Evolutionary conservation across 2,329 filamentous ascomycete species (phyloP), one percentile per base, ranked within the genome.

Genomic region (Onygenales sp.): DNA sequence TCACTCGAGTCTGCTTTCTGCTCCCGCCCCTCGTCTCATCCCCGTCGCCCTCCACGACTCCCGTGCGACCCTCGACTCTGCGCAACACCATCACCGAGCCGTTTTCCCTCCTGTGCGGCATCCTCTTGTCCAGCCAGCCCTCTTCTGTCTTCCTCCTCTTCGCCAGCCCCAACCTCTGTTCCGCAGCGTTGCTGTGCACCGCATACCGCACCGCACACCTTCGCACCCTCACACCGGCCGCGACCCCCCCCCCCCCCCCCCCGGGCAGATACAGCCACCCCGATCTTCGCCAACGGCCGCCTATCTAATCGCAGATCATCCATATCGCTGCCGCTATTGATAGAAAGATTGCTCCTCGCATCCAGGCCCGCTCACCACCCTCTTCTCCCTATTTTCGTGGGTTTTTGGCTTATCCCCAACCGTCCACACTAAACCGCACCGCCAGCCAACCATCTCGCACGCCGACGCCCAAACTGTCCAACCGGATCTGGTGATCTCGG

Each of bases 1-100:
- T 21, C 33, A 11, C 14, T 57, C 49, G 53, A 55, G 52, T 51
- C 54, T 56, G 52, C 40, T 27, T 21, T 11, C 31, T 21, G 42
- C 11, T 21, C 42, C 11, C 43, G 27, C 31, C 27, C 9, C 1
- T 34, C 10, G 13, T 48, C 32, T n/a, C 36, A 39, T 9, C 21
- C 4, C 21, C 45, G 11, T 48, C 45, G 45, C 33, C 45, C 36
- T 36, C 45, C 45, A 48, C 45, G 32, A 48, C 45, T 48, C n/a
- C 33, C 33, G 45, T 48, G 33, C 45, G 45, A 48, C 45, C 11
- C 14, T 48, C 45, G n/a, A 13, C 45, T 37, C 45, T 48, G 45
- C 32, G 33, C 45, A 37, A 37, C 45, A 14, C 33, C n/a, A 8
- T 6, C 17, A 21, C 45, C 11, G 17, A 50, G 10, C 36, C 51